Evolutionary conservation across 805 yeast species (phyloP), one percentile per base, ranked within the genome.

Genomic region (Candida ponderosae): DNA sequence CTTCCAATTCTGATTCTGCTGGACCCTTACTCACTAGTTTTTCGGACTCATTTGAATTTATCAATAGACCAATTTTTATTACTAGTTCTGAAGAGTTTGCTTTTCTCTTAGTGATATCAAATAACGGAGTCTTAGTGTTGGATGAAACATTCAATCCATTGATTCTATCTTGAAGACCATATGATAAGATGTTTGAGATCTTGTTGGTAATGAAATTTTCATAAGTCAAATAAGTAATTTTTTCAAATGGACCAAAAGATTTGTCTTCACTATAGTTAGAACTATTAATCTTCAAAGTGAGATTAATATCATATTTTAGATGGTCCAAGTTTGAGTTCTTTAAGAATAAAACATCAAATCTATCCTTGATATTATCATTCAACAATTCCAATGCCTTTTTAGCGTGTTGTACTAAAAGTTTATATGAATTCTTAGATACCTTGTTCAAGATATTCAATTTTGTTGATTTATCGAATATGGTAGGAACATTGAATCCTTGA

Each of bases 1-100:
- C 75, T 14, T 70, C 77, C 13, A 24, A 24, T 31, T 64, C 63
- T 19, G 56, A 42, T 24, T 76, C 82, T 29, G 73, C 69, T 9
- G 97, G 97, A 2, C 97, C 97, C 51, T 78, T 85, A 2, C 95
- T 85, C 1, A 93, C 86, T 32, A 85, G 62, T 59, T 80, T 83
- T 48, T 88, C 96, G 42, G 81, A 68, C 51, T 81, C 86, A 7
- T 70, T 73, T 6, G 93, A 67, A 51, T 89, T 77, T 11, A 87
- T 67, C 32, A 74, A 62, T 10, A 90, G 51, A 1, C 95, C 95
- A 26, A 90, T 57, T 21, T 63, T 65, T 32, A 74, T 53, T 3
- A 54, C 52, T 50, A 55, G 41, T 50, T 55, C 38, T 43, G 36
- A 33, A 35, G 48, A 48, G 1, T 60, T 47, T 1, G 81, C 73